phyloP scores from a whole-genome alignment of 2,329 filamentous ascomycete genomes.

The Nemania abortiva region DNA sequence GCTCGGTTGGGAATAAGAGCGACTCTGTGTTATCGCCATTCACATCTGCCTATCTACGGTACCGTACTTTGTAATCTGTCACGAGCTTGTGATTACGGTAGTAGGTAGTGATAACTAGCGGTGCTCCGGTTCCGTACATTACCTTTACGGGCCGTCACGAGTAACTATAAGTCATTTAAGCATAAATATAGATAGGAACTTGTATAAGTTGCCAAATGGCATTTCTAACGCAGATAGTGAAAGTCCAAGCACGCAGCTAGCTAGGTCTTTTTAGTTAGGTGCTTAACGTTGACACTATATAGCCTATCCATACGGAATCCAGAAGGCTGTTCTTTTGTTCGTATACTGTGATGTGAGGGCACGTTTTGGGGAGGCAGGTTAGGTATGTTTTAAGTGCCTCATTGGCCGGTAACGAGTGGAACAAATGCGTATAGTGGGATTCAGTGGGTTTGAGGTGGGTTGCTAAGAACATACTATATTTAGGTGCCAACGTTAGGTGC shows the following conservation, averaged over 20 bases:
- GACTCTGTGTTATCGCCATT: constrained; percentile 1
- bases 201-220: not conserved
- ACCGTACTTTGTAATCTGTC: not conserved
- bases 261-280: not conserved
- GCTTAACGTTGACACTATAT: not conserved
- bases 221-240: not conserved
- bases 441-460: not conserved
- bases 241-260: not conserved
- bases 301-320: not conserved
- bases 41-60: not conserved
- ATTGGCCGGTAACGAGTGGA: not conserved
- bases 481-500: not conserved
- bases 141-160: not conserved
- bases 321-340: not conserved
- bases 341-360: not conserved
- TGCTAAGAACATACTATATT: constrained; percentile 19
- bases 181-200: not conserved
- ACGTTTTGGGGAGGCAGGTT: not conserved
- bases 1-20: constrained; percentile 17
- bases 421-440: not conserved
- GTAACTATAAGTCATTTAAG: not conserved
- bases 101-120: not conserved
- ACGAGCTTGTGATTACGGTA: not conserved
- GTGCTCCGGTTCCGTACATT: constrained; percentile 2
- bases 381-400: not conserved